Base-by-base conservation (phyloP, 1,284 basidiomycete genomes). In the Caloboletus firmus region DNA sequence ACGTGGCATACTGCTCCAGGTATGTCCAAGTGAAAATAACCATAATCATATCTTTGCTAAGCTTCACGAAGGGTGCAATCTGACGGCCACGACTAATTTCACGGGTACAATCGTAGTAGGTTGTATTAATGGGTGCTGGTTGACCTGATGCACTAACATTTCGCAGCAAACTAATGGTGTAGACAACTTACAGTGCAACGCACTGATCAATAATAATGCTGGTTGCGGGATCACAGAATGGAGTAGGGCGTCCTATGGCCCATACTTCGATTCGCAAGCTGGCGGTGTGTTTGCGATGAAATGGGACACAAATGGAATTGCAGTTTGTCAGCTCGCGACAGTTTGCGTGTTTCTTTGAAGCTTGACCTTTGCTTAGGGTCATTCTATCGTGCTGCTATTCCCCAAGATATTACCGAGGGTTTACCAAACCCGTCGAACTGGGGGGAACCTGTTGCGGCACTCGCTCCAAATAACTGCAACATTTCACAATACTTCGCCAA, bases 211-310 rank as follows among this genome's bases (percentile, higher is more conserved):
- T 54, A 65, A 61, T 44, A 81, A 81, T 54, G 69, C 78, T 15
- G 84, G 85, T 11, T 86, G 85, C 57, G 82, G 81, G 15, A 66
- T 85, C 54, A 76, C 72, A 1, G 84, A 86, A 60, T 79, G 79
- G 73, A 81, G 79, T 56, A 72, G 73, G 13, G 76, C 77, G 4
- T 82, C 82, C 0, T 86, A 82, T 62, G 85, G 84, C 4, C 75
- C 78, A 43, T 75, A 74, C 12, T 83, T 85, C 62, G 83, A 85
- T 59, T 74, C 72, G 0, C 74, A 75, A 53, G 75, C 79, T n/a
- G 85, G 85, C 4, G 85, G 85, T 20, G 78, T 84, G 1, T 86
- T 80, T 58, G 84, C 77, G 5, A 84, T 84, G 78, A 78, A 79
- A 52, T 86, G 82, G 82, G 80, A 83, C 54, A 64, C 74, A 24